phyloP scores from a whole-genome alignment of 139 green algal species.

The Volvox africanus region DNA sequence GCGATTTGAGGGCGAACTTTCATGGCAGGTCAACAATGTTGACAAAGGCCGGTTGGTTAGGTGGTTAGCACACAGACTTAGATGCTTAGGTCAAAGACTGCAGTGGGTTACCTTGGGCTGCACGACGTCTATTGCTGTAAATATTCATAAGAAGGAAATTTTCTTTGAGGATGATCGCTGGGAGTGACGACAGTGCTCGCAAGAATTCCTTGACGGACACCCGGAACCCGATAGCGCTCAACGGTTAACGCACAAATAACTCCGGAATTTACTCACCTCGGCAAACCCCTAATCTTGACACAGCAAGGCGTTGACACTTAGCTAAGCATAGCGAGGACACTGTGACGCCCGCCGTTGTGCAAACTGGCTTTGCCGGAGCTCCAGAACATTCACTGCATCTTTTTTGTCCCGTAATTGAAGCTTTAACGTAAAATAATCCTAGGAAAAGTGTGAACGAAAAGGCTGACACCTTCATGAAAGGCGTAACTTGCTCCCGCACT shows the following conservation, averaged over 20 bases:
- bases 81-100: too few relatives aligned
- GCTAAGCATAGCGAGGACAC: background rate
- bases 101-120: too few relatives aligned
- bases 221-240: too few relatives aligned
- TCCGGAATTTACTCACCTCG: background rate
- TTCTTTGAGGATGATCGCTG: too few relatives aligned
- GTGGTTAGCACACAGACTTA: background rate
- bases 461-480: background rate
- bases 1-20: too few relatives aligned
- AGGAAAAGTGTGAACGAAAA: background rate
- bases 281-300: background rate
- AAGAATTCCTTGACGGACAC: too few relatives aligned
- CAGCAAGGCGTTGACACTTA: background rate
- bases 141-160: too few relatives aligned
- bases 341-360: constrained; percentile 11
- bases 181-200: too few relatives aligned
- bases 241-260: too few relatives aligned
- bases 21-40: background rate
- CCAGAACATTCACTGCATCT: background rate
- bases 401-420: background rate
- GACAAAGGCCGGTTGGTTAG: background rate
- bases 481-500: background rate
- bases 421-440: background rate
- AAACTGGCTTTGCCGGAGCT: background rate
- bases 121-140: too few relatives aligned